Percentiles rank a stretch among this genome's conserved stretches.
Evolutionary conservation across 2,329 filamentous ascomycete species (phyloP).

Genomic region (Gnomoniopsis sp.): DNA sequence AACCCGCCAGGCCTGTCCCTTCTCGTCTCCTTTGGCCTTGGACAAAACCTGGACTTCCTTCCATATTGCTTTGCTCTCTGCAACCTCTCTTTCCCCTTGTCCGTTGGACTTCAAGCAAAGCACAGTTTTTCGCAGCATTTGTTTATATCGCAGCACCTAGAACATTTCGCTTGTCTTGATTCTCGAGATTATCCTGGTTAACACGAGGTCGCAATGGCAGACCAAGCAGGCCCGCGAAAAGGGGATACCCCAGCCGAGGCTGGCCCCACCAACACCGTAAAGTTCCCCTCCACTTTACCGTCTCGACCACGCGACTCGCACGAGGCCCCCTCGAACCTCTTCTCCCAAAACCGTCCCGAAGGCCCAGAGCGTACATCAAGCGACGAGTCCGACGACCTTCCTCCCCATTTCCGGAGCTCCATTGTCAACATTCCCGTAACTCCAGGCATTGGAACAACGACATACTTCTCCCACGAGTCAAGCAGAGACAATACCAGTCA

Average conservation of each 20-base stretch:
- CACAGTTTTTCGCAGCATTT: neutral
- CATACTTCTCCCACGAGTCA: slow-evolving; percentile 26
- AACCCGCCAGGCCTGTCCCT: neutral
- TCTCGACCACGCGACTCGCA: slow-evolving; percentile 4
- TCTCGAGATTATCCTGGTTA: slow-evolving; percentile 6
- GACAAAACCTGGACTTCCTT: neutral
- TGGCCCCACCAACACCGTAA: slow-evolving; percentile 11
- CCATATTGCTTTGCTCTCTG: neutral
- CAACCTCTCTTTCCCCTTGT: neutral
- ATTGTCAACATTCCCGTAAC: slow-evolving; percentile 38
- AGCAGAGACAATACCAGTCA: slow-evolving; percentile 19
- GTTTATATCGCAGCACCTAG: neutral
- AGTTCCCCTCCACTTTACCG: slow-evolving; percentile 17
- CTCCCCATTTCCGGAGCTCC: slow-evolving; percentile 31
- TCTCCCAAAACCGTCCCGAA: slow-evolving; percentile 7
- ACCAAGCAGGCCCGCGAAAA: slow-evolving; percentile 13
- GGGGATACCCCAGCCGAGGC: slow-evolving; percentile 15
- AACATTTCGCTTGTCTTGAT: neutral
- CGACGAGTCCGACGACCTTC: slow-evolving; percentile 24
- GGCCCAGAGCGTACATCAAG: slow-evolving; percentile 9
- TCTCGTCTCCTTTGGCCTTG: neutral
- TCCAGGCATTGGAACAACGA: slow-evolving; percentile 32
- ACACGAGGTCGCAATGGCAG: slow-evolving; percentile 17
- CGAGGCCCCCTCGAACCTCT: slow-evolving; percentile 7
- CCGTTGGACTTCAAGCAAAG: neutral